phyloP scores from a whole-genome alignment of 495 filamentous ascomycete species.

The Stereocaulon alpinum region DNA sequence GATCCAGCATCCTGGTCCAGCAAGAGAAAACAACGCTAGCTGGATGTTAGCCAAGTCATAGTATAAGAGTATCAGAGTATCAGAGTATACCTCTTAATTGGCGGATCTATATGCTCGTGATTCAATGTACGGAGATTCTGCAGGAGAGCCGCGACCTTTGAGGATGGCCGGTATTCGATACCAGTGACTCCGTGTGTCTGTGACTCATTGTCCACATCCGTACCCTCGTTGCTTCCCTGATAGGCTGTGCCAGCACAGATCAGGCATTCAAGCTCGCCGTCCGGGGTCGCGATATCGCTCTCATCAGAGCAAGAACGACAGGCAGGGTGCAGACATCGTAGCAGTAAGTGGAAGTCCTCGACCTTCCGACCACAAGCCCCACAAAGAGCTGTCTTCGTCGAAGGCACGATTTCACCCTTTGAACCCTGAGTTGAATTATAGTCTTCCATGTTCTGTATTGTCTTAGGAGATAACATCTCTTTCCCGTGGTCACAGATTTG shows the following conservation, averaged over 20 bases:
- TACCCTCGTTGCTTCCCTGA: background rate
- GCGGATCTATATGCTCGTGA: background rate
- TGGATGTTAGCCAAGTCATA: background rate
- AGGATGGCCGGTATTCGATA: background rate
- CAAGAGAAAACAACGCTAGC: constrained; percentile 44
- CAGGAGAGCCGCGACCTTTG: background rate
- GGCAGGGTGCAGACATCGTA: constrained; percentile 5
- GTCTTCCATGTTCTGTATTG: constrained; percentile 1
- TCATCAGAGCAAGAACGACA: constrained; percentile 4
- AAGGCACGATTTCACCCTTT: background rate
- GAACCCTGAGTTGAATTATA: background rate
- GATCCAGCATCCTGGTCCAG: constrained; percentile 38
- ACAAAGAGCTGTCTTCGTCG: background rate
- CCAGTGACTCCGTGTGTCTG: background rate
- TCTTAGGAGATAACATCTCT: background rate
- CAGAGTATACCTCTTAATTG: background rate
- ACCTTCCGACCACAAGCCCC: background rate
- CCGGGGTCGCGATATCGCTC: background rate
- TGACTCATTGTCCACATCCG: background rate
- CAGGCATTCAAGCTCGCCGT: constrained; percentile 1
- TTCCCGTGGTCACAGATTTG: constrained; percentile 9
- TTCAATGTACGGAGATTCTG: background rate
- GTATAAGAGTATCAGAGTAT: background rate
- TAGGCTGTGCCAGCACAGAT: background rate
- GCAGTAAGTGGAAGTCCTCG: background rate